Percentiles rank a stretch among this genome's conserved stretches.
Evolutionary conservation across 2,329 filamentous ascomycete species (phyloP).

Genomic region (Fusarium sp.): DNA sequence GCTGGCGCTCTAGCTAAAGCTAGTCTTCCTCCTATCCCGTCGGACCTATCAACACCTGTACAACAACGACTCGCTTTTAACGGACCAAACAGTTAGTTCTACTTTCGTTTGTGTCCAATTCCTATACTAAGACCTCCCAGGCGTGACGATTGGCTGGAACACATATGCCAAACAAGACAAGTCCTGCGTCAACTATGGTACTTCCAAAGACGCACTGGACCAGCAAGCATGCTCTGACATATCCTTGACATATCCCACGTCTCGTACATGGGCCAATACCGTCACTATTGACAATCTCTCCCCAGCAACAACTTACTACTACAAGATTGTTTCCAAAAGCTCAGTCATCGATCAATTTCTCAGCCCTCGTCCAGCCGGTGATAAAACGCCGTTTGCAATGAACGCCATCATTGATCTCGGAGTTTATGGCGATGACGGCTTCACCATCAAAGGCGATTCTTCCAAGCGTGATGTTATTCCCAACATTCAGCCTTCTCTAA

Average conservation of each 20-base stretch:
- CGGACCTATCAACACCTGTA: conserved; percentile 22
- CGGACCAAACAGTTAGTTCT: conserved; percentile 14
- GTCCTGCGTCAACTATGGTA: conserved; percentile 18
- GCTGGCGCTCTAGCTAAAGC: background rate
- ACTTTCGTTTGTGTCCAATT: too few species aligned
- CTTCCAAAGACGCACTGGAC: background rate
- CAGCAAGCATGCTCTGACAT: conserved; percentile 18
- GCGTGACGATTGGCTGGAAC: conserved; percentile 28
- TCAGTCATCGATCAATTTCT: conserved; percentile 10
- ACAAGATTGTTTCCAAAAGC: conserved; percentile 13
- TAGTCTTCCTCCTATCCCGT: conserved; percentile 12
- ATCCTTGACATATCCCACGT: conserved; percentile 28
- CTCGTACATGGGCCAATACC: conserved; percentile 21
- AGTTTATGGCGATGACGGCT: conserved; percentile 24
- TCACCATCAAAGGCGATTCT: conserved; percentile 23
- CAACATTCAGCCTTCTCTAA: conserved; percentile 10
- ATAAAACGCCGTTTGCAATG: conserved; percentile 20
- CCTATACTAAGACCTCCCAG: too few species aligned
- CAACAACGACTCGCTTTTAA: conserved; percentile 14
- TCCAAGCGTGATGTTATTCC: conserved; percentile 21
- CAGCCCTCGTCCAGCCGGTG: conserved; percentile 17
- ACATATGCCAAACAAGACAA: conserved; percentile 24
- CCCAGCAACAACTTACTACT: conserved; percentile 21
- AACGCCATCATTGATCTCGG: conserved; percentile 31
- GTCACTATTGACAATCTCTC: conserved; percentile 3